phyloP scores from a whole-genome alignment of 2,329 filamentous ascomycete genomes.

The Thermothelomyces thermophilus region DNA sequence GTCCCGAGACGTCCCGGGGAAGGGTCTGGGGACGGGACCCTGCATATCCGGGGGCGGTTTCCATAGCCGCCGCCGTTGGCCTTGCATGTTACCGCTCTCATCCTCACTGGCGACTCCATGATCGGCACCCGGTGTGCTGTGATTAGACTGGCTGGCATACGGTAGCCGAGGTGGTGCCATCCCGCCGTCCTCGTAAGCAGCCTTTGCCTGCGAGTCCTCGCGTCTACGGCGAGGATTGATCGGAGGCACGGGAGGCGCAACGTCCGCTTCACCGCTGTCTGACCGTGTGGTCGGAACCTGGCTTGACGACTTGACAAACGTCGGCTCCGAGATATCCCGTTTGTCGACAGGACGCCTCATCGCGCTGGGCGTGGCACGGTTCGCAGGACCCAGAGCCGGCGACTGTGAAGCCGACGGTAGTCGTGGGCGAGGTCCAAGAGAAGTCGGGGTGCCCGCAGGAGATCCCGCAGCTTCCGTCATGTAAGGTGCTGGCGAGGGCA shows the following conservation, averaged over 20 bases:
- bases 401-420: constrained; percentile 31
- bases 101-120: constrained; percentile 32
- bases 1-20: constrained; percentile 18
- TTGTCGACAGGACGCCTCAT: constrained; percentile 39
- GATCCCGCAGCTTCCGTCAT: constrained; percentile 22
- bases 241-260: constrained; percentile 47
- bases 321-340: constrained; percentile 46
- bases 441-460: constrained; percentile 31
- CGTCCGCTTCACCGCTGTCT: constrained; percentile 31
- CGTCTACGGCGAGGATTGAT: constrained; percentile 50
- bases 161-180: constrained; percentile 30
- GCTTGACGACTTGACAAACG: constrained; percentile 41
- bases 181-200: constrained; percentile 30
- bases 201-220: constrained; percentile 34
- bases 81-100: constrained; percentile 32
- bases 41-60: constrained; percentile 38
- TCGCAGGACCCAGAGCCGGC: constrained; percentile 24
- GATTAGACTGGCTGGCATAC: constrained; percentile 21
- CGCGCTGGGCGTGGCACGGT: constrained; percentile 33
- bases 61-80: constrained; percentile 37
- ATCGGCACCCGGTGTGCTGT: constrained; percentile 16
- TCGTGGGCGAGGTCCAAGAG: constrained; percentile 28
- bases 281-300: constrained; percentile 38
- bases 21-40: constrained; percentile 20
- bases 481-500: constrained; percentile 31